phyloP scores from a whole-genome alignment of 208 protist genomes.

The Acanthamoeba culbertsoni region DNA sequence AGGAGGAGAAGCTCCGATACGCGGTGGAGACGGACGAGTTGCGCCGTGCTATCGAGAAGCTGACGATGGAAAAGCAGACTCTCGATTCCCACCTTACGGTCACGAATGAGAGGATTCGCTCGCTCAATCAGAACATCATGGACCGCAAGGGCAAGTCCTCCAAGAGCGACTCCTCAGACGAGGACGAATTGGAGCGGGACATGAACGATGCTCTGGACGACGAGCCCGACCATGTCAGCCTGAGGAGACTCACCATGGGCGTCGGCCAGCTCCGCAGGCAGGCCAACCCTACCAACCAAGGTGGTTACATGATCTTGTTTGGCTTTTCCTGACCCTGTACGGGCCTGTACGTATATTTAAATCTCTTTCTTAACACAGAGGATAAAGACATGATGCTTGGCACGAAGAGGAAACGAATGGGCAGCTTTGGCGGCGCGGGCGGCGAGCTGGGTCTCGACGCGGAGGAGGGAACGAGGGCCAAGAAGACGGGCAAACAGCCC shows the following conservation, averaged over 20 bases:
- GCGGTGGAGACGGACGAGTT: background rate
- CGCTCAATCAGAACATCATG: conserved; percentile 8
- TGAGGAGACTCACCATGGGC: background rate
- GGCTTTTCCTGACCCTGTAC: background rate
- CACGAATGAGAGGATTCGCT: background rate
- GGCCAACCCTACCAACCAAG: background rate
- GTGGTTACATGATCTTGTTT: background rate
- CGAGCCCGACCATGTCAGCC: background rate
- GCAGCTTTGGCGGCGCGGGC: background rate
- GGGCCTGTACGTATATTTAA: background rate
- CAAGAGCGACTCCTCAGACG: background rate
- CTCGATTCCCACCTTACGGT: background rate
- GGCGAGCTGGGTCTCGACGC: background rate
- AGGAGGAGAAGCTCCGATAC: background rate
- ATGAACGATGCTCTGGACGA: background rate
- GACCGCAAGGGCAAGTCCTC: no score
- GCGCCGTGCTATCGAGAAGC: background rate
- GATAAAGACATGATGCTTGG: background rate
- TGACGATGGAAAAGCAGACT: background rate
- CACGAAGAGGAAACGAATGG: background rate
- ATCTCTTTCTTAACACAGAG: background rate
- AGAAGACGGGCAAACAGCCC: background rate
- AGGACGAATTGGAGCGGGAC: background rate
- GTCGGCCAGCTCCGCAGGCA: background rate
- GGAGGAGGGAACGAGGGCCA: background rate